Evolutionary conservation across 2,329 filamentous ascomycete species (phyloP).

Genomic region (Didymella pinodella): DNA sequence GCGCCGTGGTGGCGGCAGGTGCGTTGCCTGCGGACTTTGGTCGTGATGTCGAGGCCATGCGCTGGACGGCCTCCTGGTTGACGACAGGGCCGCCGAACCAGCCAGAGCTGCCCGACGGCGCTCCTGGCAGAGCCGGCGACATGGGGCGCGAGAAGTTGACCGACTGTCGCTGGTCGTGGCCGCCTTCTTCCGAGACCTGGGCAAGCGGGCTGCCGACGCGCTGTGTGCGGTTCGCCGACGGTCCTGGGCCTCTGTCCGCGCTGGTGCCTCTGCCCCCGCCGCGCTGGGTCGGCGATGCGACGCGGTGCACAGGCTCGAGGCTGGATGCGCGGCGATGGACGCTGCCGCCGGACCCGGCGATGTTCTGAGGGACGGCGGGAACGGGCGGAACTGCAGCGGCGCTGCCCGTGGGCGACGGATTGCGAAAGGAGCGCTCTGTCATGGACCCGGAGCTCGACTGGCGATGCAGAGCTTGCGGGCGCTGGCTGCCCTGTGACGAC

Average conservation of each 20-base stretch:
- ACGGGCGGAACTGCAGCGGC: conserved; percentile 70
- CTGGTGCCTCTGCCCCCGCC: conserved; percentile 51
- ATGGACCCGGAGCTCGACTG: conserved; percentile 79
- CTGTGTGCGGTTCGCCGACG: conserved; percentile 35
- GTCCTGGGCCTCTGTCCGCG: conserved; percentile 49
- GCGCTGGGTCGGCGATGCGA: conserved; percentile 54
- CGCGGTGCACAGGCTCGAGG: conserved; percentile 59
- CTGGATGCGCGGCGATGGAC: conserved; percentile 56
- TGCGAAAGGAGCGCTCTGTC: conserved; percentile 87
- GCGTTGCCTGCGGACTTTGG: conserved; percentile 39
- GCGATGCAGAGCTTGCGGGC: conserved; percentile 50
- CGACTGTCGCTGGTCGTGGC: conserved; percentile 53
- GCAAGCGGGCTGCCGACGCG: conserved; percentile 47
- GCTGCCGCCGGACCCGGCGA: conserved; percentile 37
- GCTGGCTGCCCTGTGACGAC: conserved; percentile 66
- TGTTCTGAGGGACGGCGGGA: conserved; percentile 71
- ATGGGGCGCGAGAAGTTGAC: conserved; percentile 65
- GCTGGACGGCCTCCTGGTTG: conserved; percentile 40
- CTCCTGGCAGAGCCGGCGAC: conserved; percentile 45
- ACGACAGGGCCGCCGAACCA: conserved; percentile 52
- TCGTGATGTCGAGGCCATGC: conserved; percentile 36
- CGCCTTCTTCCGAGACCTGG: conserved; percentile 56
- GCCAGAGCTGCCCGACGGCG: conserved; percentile 37
- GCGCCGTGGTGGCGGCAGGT: conserved; percentile 37
- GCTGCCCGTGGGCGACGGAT: conserved; percentile 63